Evolutionary conservation across 2,329 filamentous ascomycete genomes (phyloP), one percentile per base, ranked within the genome.

Genomic region (Xylaria sp.): DNA sequence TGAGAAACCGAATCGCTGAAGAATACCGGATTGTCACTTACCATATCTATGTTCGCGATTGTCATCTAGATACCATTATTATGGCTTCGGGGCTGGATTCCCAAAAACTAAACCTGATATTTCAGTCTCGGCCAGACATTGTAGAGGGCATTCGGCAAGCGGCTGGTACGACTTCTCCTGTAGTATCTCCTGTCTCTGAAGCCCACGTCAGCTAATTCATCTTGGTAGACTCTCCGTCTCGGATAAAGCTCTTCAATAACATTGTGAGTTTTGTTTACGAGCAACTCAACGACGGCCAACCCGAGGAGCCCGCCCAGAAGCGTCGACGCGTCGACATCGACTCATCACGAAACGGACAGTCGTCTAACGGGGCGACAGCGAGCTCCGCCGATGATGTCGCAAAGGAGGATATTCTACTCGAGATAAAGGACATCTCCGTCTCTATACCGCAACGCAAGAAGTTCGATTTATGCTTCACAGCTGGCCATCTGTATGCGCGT

Each of bases 371-470:
- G 7, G 58, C 73, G 34, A 50, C 73, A 15, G 55, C 59, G 20
- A 59, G 12, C 34, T 74, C 80, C 8, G 76, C 74, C 36, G 78
- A 78, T 28, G 82, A 82, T 58, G 82, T 85, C 0, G 80, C 81
- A 1, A 79, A 81, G 6, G 87, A 90, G 72, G 73, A 81, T 7
- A 79, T 90, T 0, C 78, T 90, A 30, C 80, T 91, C 20, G 86
- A 86, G 70, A 82, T 91, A 67, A 89, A 89, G 77, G 89, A 91
- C 52, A 88, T 91, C 23, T 91, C 89, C 0, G 83, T 91, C n/a
- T 86, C 88, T 0, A 83, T 90, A 4, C 90, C 90, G 0, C 87
- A 89, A 79, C 83, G 90, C 70, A 92, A 91, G 79, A 92, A 91
- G 78, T 88, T 88, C 72, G 87, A 89, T 70, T 77, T 91, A 9